Conservation (phyloP, 805 yeast species). For the Metschnikowia anglica region DNA sequence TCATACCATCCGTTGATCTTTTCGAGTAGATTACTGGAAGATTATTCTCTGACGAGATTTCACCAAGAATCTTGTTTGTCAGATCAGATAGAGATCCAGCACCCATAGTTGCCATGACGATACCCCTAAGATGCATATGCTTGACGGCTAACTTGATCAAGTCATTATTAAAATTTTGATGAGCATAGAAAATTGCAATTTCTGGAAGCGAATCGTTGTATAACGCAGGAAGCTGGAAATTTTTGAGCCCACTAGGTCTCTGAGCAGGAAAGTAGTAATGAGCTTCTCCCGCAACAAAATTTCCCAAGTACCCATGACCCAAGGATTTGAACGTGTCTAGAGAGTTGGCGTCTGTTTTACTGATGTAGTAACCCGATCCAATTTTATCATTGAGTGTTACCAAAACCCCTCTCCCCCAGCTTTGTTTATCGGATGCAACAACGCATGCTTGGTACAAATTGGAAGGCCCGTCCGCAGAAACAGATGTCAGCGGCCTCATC, state of each 20-base stretch:
- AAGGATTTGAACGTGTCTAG: conserved; percentile 66
- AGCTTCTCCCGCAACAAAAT: conserved; percentile 63
- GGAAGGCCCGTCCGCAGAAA: conserved; percentile 73
- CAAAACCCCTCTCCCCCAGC: conserved; percentile 57
- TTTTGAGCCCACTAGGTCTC: conserved; percentile 51
- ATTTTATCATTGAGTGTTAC: conserved; percentile 68
- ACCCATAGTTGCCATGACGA: conserved; percentile 69
- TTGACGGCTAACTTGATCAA: conserved; percentile 48
- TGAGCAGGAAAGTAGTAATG: conserved; percentile 65
- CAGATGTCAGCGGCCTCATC: conserved; percentile 71
- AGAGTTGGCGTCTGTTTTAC: conserved; percentile 68
- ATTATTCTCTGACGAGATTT: conserved; percentile 35
- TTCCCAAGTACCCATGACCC: conserved; percentile 71
- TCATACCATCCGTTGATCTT: conserved; percentile 70
- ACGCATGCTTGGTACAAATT: conserved; percentile 68
- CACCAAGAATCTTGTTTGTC: conserved; percentile 45
- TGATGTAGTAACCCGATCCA: conserved; percentile 67
- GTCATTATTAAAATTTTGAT: conserved; percentile 56
- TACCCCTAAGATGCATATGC: conserved; percentile 48
- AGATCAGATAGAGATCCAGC: conserved; percentile 61
- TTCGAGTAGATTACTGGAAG: conserved; percentile 64
- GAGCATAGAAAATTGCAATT: conserved; percentile 58
- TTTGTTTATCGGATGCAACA: conserved; percentile 53
- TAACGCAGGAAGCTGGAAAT: conserved; percentile 19
- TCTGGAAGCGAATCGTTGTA: conserved; percentile 33